Base-by-base conservation (phyloP, 1,139 yeast genomes). In the Ogataea hybrid region DNA sequence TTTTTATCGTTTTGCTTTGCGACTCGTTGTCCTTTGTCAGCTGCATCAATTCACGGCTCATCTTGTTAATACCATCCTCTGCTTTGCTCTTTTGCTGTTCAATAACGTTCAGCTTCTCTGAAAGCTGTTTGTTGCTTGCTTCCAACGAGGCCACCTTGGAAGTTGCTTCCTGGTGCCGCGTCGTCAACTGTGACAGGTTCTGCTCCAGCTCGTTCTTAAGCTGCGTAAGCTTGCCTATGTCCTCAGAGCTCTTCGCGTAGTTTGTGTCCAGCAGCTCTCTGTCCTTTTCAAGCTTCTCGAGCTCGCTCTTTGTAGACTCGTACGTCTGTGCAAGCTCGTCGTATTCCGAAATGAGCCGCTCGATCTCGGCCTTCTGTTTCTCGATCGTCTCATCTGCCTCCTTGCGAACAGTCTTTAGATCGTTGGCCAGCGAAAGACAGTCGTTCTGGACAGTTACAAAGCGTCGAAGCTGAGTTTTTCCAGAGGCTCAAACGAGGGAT, bases 11-110 rank as follows among this genome's bases (percentile, higher is more conserved):
- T 33, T 68, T 68, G 37, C 79, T 84, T 2, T 73, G 54, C 0
- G 74, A 75, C 2, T 73, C 77, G 46, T 81, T 81, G 27, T 79
- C 80, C 45, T 78, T 78, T 1, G 80, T 74, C 32, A 88, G 65
- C 32, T 75, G 76, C 59, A 88, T 77, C 28, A 90, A 67, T 50
- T 89, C 97, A 34, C 92, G 71, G 46, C 84, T 84, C 96, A 90
- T 87, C 53, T 88, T 88, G 59, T 88, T 90, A 43, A 90, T 83
- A 5, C 96, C 97, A 48, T 79, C 82, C 55, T 90, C 97, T 1
- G 92, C 86, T 49, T 79, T 84, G 21, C 73, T 71, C 54, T 84
- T 85, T 8, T 76, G 78, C 25, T 64, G 63, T 14, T 69, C 70
- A 1, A 71, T 49, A 2, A 56, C 46, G 6, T 63, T 62, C 15